A percentile compares a stretch with the other conserved stretches of the same genome.
Evolutionary conservation across 768 basidiomycete genomes (phyloP).

Genomic region (Lanmaoa rubissima): DNA sequence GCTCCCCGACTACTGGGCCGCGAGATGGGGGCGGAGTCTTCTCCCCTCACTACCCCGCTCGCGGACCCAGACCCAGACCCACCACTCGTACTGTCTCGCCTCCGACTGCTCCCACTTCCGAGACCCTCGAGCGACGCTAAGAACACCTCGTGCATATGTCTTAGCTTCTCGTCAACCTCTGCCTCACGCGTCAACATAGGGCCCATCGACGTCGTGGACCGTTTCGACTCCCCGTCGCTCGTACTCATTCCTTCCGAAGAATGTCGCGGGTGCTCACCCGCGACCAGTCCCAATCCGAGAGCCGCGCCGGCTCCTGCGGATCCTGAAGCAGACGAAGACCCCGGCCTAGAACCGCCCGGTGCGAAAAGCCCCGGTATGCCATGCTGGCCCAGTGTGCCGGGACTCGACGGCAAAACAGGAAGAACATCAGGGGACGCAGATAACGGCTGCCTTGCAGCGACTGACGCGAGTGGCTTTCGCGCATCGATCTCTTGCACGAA

Average conservation of each 20-base stretch:
- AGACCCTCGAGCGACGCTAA: constrained; percentile 62
- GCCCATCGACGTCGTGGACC: constrained; percentile 33
- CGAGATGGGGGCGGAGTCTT: constrained; percentile 1
- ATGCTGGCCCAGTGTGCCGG: constrained; percentile 1
- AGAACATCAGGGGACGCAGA: neutral
- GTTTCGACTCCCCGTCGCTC: constrained; percentile 22
- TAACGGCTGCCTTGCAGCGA: constrained; percentile 15
- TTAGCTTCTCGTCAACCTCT: constrained; percentile 63
- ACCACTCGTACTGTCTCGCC: constrained; percentile 18
- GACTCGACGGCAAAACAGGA: constrained; percentile 4
- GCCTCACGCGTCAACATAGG: constrained; percentile 64
- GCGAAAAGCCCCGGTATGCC: neutral
- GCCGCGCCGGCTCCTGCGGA: neutral
- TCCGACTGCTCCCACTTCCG: constrained; percentile 36
- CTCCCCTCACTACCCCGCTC: constrained; percentile 8
- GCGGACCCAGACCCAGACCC: constrained; percentile 12
- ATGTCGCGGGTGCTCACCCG: constrained; percentile 17
- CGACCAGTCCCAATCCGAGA: constrained; percentile 18
- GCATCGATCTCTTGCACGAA: constrained; percentile 78
- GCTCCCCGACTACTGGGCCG: constrained; percentile 10
- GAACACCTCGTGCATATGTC: constrained; percentile 68
- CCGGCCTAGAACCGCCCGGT: constrained; percentile 1
- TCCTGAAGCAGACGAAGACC: neutral
- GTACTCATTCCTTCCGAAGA: constrained; percentile 18
- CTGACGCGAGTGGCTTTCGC: constrained; percentile 53